Percentiles rank a stretch among this genome's conserved stretches.
Conservation (phyloP, 2,329 filamentous ascomycete genomes). For the Talaromyces sp. region DNA sequence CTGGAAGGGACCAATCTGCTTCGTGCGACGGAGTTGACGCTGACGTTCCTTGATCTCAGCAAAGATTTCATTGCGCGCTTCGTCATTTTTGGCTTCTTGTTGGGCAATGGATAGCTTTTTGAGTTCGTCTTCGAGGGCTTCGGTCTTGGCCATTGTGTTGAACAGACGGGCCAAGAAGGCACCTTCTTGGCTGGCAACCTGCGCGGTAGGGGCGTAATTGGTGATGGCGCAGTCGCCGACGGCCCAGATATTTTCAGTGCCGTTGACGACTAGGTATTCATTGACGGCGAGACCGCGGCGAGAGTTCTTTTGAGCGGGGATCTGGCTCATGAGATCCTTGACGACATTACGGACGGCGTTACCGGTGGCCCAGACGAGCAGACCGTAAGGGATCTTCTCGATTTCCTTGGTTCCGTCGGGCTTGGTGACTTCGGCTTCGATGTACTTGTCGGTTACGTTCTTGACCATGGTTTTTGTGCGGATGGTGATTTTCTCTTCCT, state of each 20-base stretch:
- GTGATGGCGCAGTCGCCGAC: conserved; percentile 96
- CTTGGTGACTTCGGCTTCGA: conserved; percentile 80
- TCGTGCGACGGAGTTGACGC: conserved; percentile 80
- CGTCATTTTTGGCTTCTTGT: conserved; percentile 63
- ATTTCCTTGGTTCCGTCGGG: conserved; percentile 80
- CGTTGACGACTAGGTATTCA: conserved; percentile 97
- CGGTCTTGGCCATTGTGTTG: conserved; percentile 98
- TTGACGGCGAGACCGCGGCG: conserved; percentile 93
- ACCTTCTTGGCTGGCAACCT: conserved; percentile 94
- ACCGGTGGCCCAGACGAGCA: conserved; percentile 97
- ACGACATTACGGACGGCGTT: conserved; percentile 88
- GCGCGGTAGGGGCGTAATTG: conserved; percentile 94
- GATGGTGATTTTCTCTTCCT: conserved; percentile 97
- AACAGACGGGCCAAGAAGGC: conserved; percentile 91
- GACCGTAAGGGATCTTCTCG: conserved; percentile 83
- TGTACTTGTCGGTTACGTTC: conserved; percentile 85
- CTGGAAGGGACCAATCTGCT: conserved; percentile 95
- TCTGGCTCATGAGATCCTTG: conserved; percentile 84
- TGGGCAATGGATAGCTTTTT: conserved; percentile 61
- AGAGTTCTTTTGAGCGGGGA: conserved; percentile 92
- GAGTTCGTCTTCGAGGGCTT: conserved; percentile 73
- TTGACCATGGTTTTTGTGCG: conserved; percentile 99
- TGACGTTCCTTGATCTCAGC: conserved; percentile 81
- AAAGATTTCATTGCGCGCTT: conserved; percentile 56
- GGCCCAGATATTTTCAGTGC: conserved; percentile 94